Evolutionary conservation across 2,329 filamentous ascomycete species (phyloP), one percentile per base, ranked within the genome.

Genomic region (Ambrosiella xylebori): DNA sequence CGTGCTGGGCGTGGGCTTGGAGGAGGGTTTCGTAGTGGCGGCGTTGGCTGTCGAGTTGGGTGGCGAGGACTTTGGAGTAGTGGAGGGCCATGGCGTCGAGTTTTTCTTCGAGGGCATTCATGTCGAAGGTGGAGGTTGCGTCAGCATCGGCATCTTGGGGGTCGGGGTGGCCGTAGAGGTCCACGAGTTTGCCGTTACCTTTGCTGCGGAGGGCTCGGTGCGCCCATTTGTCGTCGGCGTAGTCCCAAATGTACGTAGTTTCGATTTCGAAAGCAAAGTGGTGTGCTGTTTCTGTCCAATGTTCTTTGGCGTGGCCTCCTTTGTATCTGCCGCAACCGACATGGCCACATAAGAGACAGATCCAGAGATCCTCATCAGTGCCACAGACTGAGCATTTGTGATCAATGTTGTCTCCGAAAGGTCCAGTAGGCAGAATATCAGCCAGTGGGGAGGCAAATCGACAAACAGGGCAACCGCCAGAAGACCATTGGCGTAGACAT

Each of bases 231-330:
- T 98, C 93, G 3, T 88, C 89, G 0, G 87, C 88, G 63, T 98
- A 98, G 70, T 98, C 93, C 93, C 93, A 98, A 1, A 98, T 90
- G 64, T 95, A 85, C 68, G 98, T 91, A 0, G 89, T 95, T 61
- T 85, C 82, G 41, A 97, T 80, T 68, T 98, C 93, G 68, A 98
- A 86, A 35, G 89, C 86, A 67, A 95, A 98, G 62, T 86, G 86
- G 69, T 98, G 93, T 3, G 82, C 81, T 2, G 88, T 94, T 58
- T 87, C 79, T 70, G 94, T 89, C 80, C 88, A 96, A 70, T 96
- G 90, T 11, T 87, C 85, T 68, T 95, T 95, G 39, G 91, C 90
- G 65, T 97, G 90, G 0, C 89, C 93, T 36, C 85, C 82, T 68
- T 96, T 94, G 68, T 98, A 98, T 37, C 93, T 82, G 1, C 93